Percentiles rank a stretch among this genome's conserved stretches.
phyloP scores from a whole-genome alignment of 176 grass and related monocot genomes.

The Luzula sylvatica region DNA sequence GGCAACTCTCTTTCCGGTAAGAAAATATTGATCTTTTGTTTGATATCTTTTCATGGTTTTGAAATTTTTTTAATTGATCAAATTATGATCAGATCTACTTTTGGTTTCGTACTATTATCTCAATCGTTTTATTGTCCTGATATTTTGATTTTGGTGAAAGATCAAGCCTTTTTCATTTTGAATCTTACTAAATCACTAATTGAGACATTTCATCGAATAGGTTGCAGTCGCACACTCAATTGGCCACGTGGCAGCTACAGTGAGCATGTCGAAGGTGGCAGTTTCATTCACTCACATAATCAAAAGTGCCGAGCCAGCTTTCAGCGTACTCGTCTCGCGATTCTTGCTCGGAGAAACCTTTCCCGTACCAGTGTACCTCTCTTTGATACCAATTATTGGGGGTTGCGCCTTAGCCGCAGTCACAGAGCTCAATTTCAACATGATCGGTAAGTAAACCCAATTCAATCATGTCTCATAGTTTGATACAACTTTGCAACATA shows the following conservation, averaged over 20 bases:
- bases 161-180: neutral
- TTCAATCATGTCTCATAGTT: too few species aligned
- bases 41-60: conserved; percentile 4
- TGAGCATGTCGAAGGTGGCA: conserved; percentile 97
- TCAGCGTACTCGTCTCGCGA: conserved; percentile 81
- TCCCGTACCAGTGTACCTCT: conserved; percentile 70
- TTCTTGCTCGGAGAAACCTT: conserved; percentile 78
- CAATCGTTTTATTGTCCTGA: neutral
- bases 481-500: neutral
- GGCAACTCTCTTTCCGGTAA: conserved; percentile 78
- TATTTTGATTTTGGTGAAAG: neutral
- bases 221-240: conserved; percentile 85
- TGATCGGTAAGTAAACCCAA: conserved; percentile 53
- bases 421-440: conserved; percentile 90
- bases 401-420: conserved; percentile 78
- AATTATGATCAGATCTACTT: neutral
- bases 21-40: conserved; percentile 3
- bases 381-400: conserved; percentile 77
- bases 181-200: neutral
- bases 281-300: conserved; percentile 97
- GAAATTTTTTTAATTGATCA: conserved; percentile 10
- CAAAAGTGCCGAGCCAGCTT: conserved; percentile 90
- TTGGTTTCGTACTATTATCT: too few species aligned
- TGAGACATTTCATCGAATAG: conserved; percentile 26
- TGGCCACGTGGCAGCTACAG: conserved; percentile 83